Evolutionary conservation across 176 grass and related monocot genomes (phyloP), one percentile per base, ranked within the genome.

Genomic region (Alloteropsis semialata): DNA sequence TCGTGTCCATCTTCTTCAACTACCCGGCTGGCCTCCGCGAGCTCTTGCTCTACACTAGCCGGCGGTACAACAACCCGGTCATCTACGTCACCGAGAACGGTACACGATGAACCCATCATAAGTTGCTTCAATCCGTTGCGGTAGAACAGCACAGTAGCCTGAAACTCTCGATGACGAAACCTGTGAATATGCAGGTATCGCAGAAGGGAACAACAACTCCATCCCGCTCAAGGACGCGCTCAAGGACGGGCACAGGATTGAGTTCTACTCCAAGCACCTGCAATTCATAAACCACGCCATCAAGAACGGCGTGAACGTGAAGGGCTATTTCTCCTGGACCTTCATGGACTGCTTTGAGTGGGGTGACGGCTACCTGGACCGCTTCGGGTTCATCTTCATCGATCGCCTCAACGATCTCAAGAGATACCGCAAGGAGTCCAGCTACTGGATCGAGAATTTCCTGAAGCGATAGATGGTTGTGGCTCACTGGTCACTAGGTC

Each of bases 331-430:
- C 81, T 57, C 82, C 3, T 96, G 94, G 94, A 91, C 81, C 0
- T 88, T 93, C 45, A 86, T 93, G 81, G 94, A 97, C 86, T 80
- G 83, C 79, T 97, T 89, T 43, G 94, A 97, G 85, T 97, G 91
- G 88, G 85, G 72, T 0, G 85, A 85, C 6, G 94, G 94, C 0
- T 97, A 78, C 89, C 87, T 80, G 0, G 77, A 76, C 19, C 91
- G 86, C 3, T 97, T 93, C 58, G 91, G 94, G 6, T 53, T 97
- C 82, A 75, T 89, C 76, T 97, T 58, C 38, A 34, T 94, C 11
- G 91, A 97, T 73, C 92, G 59, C 29, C 46, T 61, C 59, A 81
- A 92, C 61, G 59, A 29, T 3, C 86, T 97, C 57, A 82, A 79
- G 89, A 82, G 91, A 22, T 84, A 94, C 68, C 91, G 84, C 16